Evolutionary conservation across 78 protist species (phyloP).

Genomic region (Monocercomonoides exilis): DNA sequence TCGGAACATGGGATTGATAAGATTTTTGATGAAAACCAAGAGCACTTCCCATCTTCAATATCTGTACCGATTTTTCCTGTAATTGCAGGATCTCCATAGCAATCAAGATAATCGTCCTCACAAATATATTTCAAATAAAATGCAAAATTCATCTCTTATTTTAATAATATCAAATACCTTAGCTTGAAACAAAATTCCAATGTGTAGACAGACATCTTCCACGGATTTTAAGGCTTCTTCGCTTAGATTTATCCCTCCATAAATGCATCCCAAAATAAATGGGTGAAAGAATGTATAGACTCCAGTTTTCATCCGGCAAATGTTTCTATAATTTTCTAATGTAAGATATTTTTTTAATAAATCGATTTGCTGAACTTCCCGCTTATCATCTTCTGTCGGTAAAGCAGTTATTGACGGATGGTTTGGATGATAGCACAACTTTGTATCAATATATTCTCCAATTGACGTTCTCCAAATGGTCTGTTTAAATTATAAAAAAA

Average conservation of each 20-base stretch:
- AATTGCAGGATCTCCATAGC: constrained; percentile 80
- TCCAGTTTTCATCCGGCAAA: constrained; percentile 79
- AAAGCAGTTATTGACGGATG: too few species aligned
- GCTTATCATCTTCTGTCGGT: too few species aligned
- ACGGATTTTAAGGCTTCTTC: background rate
- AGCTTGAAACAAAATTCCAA: background rate
- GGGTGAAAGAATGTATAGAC: constrained; percentile 93
- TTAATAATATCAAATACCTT: too few species aligned
- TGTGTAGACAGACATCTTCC: background rate
- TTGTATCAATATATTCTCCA: background rate
- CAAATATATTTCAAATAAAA: too few species aligned
- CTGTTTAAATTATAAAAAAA: too few species aligned
- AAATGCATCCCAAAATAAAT: constrained; percentile 68
- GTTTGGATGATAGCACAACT: background rate
- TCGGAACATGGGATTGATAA: too few species aligned
- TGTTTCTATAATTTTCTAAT: background rate
- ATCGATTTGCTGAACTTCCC: background rate
- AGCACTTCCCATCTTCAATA: constrained; percentile 88
- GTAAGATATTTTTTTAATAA: background rate
- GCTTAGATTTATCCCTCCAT: constrained; percentile 46
- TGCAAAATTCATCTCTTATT: too few species aligned
- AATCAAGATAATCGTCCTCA: constrained; percentile 95
- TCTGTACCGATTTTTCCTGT: constrained; percentile 94
- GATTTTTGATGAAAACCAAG: constrained; percentile 72
- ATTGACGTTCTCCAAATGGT: background rate